phyloP scores from a whole-genome alignment of 2,329 filamentous ascomycete species.

The Thelonectria blattea region DNA sequence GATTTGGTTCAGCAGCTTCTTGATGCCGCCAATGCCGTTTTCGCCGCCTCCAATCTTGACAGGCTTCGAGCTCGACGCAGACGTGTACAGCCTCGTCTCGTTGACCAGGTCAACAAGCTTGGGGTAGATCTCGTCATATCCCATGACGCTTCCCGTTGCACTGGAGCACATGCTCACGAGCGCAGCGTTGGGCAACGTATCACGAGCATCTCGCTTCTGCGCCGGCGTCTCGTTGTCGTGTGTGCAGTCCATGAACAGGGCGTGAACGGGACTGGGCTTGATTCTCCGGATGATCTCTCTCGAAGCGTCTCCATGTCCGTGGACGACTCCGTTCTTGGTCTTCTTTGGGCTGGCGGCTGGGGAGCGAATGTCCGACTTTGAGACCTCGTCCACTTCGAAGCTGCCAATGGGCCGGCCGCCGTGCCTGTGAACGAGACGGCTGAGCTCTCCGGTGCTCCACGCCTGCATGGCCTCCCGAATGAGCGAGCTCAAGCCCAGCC shows the following conservation, averaged over 20 bases:
- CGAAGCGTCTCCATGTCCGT: slow-evolving; percentile 45
- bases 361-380: slow-evolving; percentile 59
- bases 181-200: slow-evolving; percentile 92
- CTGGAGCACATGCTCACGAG: slow-evolving; percentile 96
- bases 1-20: slow-evolving; percentile 92
- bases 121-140: slow-evolving; percentile 96
- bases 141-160: slow-evolving; percentile 94
- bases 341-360: slow-evolving; percentile 41
- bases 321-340: slow-evolving; percentile 30
- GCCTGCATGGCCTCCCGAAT: slow-evolving; percentile 99
- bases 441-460: slow-evolving; percentile 93
- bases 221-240: slow-evolving; percentile 97
- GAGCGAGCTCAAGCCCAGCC: slow-evolving; percentile 86
- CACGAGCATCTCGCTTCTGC: slow-evolving; percentile 91
- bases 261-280: slow-evolving; percentile 86
- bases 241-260: slow-evolving; percentile 98
- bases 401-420: slow-evolving; percentile 94
- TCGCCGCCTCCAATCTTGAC: slow-evolving; percentile 73
- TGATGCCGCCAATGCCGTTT: slow-evolving; percentile 86
- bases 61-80: slow-evolving; percentile 64
- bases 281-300: slow-evolving; percentile 79
- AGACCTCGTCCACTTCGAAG: slow-evolving; percentile 91
- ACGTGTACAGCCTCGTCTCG: slow-evolving; percentile 84
- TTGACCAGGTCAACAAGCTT: slow-evolving; percentile 91
- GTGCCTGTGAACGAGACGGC: slow-evolving; percentile 89